Base-by-base conservation (phyloP, 768 basidiomycete genomes). In the Tephrocybe sp. region DNA sequence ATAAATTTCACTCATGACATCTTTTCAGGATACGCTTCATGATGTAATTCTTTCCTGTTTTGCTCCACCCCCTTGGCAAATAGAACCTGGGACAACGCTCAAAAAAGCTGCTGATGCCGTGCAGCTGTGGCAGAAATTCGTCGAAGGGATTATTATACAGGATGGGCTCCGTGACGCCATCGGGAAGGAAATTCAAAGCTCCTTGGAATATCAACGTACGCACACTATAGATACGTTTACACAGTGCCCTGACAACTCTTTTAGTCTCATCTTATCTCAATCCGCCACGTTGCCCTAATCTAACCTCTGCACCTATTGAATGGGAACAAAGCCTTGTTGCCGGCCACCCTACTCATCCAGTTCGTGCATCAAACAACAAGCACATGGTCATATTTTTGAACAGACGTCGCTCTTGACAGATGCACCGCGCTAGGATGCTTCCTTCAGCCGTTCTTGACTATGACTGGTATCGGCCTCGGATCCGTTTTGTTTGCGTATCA, bases 291-390 rank as follows among this genome's bases (percentile, higher is more conserved):
- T 74, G 73, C 52, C 80, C 79, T 19, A 60, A 63, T 30, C 56
- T 78, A 32, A 50, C 55, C 16, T 77, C 75, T 16, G 43, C 70
- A 8, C 63, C 75, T 3, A 78, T 80, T 45, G 67, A 75, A 55
- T 83, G 79, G 77, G 80, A 83, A 56, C 80, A 83, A 58, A 79
- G 78, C 54, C 68, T 83, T 15, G 73, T 82, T 9, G 74, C 77
- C 15, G 81, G 81, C 1, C 81, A 83, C 61, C 81, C 81, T 19
- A 82, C 80, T 1, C 81, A 83, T 54, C 81, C 81, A 12, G 80
- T 80, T 56, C 41, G 69, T 63, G 6, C 25, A 39, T 32, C 22
- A 35, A 22, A 24, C 12, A 35, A 16, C 9, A 30, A 43, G 34
- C 22, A 18, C 6, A 37, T 28, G 31, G 31, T 52, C 41, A 43